Percentiles rank a stretch among this genome's conserved stretches.
These are phyloP conservation scores for Typha latifolia DNA, from an alignment of 176 grass and related monocot species.

Conservation along the genomic window DNA sequence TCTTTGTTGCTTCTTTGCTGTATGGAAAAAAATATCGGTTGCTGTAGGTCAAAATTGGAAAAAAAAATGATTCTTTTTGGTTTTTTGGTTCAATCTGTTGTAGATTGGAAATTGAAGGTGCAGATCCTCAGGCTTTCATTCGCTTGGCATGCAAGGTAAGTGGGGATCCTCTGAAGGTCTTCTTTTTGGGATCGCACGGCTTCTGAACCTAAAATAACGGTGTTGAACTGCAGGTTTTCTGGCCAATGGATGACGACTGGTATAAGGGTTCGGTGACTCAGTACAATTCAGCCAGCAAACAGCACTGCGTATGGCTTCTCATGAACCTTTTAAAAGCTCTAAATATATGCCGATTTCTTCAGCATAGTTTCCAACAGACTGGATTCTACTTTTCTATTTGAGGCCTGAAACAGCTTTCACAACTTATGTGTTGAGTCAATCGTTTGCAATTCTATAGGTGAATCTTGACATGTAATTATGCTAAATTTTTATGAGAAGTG, in stretches of 20 bases:
- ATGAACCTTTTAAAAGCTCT: neutral
- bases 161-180: neutral
- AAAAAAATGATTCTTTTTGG: too few relatives aligned
- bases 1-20: neutral
- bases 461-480: neutral
- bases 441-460: neutral
- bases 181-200: neutral
- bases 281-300: slow-evolving; percentile 47
- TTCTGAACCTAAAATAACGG: neutral
- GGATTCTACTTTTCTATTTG: neutral
- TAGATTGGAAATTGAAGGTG: slow-evolving; percentile 61
- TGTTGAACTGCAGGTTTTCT: slow-evolving; percentile 58
- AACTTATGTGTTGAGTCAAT: neutral
- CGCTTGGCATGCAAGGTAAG: slow-evolving; percentile 81
- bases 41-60: neutral
- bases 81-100: slow-evolving; percentile 10
- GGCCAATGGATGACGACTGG: slow-evolving; percentile 93
- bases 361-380: neutral
- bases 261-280: slow-evolving; percentile 63
- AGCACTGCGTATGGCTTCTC: slow-evolving; percentile 57
- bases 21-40: neutral
- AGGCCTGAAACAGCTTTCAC: neutral
- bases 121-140: slow-evolving; percentile 43
- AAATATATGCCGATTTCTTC: neutral
- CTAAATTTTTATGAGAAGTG: neutral